Conservation (phyloP, 495 filamentous ascomycete species). For the Hypoxylon trugodes region DNA sequence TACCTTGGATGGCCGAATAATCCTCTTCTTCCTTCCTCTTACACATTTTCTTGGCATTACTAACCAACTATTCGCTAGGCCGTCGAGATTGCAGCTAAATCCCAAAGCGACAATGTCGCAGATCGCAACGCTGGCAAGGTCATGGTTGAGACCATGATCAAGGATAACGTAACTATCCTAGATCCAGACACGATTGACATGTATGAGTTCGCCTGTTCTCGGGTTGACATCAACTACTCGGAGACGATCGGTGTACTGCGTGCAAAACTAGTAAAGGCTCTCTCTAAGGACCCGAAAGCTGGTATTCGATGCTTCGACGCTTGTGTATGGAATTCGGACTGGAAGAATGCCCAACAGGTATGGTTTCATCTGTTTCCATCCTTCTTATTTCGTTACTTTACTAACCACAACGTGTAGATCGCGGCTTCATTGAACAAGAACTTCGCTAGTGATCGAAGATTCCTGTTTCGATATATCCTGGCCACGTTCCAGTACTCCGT, state of each 20-base stretch:
- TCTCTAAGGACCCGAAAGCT: constrained; percentile 48
- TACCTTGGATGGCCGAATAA: too few relatives aligned
- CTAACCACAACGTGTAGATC: constrained; percentile 45
- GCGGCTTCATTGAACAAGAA: constrained; percentile 54
- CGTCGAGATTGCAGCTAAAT: constrained; percentile 55
- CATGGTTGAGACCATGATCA: constrained; percentile 49
- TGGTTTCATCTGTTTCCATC: not conserved
- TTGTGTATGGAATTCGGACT: constrained; percentile 56
- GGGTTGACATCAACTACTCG: constrained; percentile 23
- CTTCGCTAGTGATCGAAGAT: constrained; percentile 47
- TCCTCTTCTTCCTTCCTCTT: not conserved
- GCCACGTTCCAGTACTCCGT: constrained; percentile 56
- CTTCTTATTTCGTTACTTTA: not conserved
- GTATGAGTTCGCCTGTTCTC: constrained; percentile 48
- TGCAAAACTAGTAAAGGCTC: constrained; percentile 51
- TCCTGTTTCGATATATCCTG: constrained; percentile 56
- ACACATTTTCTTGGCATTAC: not conserved
- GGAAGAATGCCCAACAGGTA: constrained; percentile 59
- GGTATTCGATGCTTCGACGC: constrained; percentile 50
- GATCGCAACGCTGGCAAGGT: constrained; percentile 46
- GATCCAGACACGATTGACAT: constrained; percentile 55
- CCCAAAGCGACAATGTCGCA: constrained; percentile 50
- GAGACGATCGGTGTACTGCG: constrained; percentile 54
- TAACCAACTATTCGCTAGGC: constrained; percentile 43
- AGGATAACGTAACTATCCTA: constrained; percentile 44